Conservation (phyloP, 371 early-diverging fungal genomes). For the Lichtheimia ramosa region DNA sequence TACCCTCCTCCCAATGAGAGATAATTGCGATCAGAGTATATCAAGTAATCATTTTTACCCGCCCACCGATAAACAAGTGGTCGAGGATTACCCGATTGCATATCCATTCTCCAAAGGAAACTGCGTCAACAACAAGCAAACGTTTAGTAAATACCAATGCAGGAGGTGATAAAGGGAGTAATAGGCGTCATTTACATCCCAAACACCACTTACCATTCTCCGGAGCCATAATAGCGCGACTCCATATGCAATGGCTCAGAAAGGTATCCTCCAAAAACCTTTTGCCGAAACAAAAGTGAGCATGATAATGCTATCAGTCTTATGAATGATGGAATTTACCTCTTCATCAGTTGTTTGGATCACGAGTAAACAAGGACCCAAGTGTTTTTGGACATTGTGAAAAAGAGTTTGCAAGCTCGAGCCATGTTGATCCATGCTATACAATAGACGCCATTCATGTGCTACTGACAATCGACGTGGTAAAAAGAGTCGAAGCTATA, state of each 20-base stretch:
- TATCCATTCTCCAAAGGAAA: slow-evolving; percentile 30
- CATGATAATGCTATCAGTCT: too few relatives aligned
- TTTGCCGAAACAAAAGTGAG: background rate
- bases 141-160: too few relatives aligned
- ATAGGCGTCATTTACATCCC: too few relatives aligned
- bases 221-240: slow-evolving; percentile 37
- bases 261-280: slow-evolving; percentile 43
- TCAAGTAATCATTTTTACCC: slow-evolving; percentile 28
- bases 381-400: slow-evolving; percentile 5
- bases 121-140: slow-evolving; percentile 7
- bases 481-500: slow-evolving; percentile 20
- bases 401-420: slow-evolving; percentile 35
- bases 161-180: too few relatives aligned
- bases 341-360: slow-evolving; percentile 40
- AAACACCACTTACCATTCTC: slow-evolving; percentile 36
- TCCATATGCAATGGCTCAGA: slow-evolving; percentile 27
- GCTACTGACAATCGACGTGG: slow-evolving; percentile 28
- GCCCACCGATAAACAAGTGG: slow-evolving; percentile 33
- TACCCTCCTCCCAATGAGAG: slow-evolving; percentile 38
- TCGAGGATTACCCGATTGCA: slow-evolving; percentile 6
- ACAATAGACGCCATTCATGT: slow-evolving; percentile 31
- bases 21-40: slow-evolving; percentile 29
- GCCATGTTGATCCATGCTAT: slow-evolving; percentile 43
- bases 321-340: slow-evolving; percentile 31
- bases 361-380: slow-evolving; percentile 33